Conservation (phyloP, 2,329 filamentous ascomycete species). For the Monilinia laxa region DNA sequence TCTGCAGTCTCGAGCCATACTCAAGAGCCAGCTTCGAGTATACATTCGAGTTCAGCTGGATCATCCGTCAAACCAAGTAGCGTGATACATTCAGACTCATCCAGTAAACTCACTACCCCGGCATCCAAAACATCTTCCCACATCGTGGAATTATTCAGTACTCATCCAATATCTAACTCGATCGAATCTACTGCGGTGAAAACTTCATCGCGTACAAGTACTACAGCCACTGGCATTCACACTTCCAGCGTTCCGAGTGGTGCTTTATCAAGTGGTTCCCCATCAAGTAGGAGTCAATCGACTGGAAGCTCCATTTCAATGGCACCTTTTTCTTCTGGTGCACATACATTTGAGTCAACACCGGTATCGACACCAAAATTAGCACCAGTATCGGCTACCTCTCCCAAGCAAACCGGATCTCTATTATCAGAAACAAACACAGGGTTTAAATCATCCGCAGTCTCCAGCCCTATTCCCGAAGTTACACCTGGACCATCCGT, state of each 20-base stretch:
- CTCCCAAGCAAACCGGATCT: not conserved
- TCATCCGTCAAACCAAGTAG: not conserved
- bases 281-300: too few species aligned
- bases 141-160: too few species aligned
- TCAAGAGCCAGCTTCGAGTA: not conserved
- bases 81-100: not conserved
- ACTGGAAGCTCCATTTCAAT: too few species aligned
- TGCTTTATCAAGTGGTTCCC: too few species aligned
- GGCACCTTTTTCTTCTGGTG: too few species aligned
- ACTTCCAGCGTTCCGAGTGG: too few species aligned
- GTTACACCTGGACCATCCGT: not conserved
- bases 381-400: not conserved
- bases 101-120: too few species aligned
- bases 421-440: not conserved
- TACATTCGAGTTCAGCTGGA: not conserved
- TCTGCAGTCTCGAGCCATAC: not conserved
- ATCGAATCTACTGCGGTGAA: too few species aligned
- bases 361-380: not conserved
- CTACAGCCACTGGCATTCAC: too few species aligned
- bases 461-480: not conserved
- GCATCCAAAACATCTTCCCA: too few species aligned
- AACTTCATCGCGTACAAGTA: too few species aligned
- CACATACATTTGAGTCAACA: not conserved
- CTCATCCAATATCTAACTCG: too few species aligned
- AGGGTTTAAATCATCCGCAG: not conserved